Evolutionary conservation across 495 filamentous ascomycete species (phyloP).

Genomic region (Penicillium coffeae): DNA sequence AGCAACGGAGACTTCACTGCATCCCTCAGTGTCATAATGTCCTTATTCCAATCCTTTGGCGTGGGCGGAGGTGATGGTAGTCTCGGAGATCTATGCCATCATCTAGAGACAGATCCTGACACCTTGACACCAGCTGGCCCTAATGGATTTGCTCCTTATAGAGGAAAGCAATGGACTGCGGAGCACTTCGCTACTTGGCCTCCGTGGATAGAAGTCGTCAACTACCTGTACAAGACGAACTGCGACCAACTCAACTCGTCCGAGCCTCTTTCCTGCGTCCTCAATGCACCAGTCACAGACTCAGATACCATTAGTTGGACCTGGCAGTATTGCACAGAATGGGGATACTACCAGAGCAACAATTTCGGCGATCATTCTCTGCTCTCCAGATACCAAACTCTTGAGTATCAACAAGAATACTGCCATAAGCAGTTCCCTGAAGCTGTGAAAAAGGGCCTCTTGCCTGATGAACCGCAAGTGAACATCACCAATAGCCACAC

Average conservation of each 20-base stretch:
- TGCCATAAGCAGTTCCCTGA: conserved; percentile 54
- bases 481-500: conserved; percentile 40
- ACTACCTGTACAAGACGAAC: conserved; percentile 39
- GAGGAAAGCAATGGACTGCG: conserved; percentile 39
- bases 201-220: conserved; percentile 36
- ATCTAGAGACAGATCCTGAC: conserved; percentile 36
- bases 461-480: conserved; percentile 39
- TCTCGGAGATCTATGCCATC: conserved; percentile 45
- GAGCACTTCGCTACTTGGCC: conserved; percentile 48
- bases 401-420: conserved; percentile 45
- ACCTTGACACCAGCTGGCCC: conserved; percentile 22
- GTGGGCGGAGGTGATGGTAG: conserved; percentile 34
- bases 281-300: conserved; percentile 34
- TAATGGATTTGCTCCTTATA: conserved; percentile 35
- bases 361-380: conserved; percentile 49
- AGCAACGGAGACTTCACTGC: conserved; percentile 48
- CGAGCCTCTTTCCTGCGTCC: conserved; percentile 30
- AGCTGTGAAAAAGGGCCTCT: conserved; percentile 37
- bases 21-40: conserved; percentile 37
- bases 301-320: conserved; percentile 48
- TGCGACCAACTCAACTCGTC: conserved; percentile 33
- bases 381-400: conserved; percentile 48
- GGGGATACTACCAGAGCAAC: conserved; percentile 53
- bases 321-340: conserved; percentile 61
- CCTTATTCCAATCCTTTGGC: conserved; percentile 48